These are phyloP conservation scores for Acer saccharum DNA, from an alignment of 345 rosid genomes.

Conservation along the genomic window DNA sequence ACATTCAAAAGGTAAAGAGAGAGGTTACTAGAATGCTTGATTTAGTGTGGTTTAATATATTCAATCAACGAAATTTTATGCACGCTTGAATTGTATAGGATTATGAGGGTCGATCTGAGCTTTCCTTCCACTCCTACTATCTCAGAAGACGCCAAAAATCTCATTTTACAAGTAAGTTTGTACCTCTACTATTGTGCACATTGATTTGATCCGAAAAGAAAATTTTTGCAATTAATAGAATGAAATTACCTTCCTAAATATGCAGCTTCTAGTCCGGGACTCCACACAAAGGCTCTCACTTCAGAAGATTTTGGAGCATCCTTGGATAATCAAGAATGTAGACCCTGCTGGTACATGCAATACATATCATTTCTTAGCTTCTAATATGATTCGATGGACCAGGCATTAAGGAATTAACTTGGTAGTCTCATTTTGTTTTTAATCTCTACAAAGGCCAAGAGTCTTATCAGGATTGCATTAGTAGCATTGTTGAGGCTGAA, in stretches of 20 bases:
- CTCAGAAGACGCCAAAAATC: slow-evolving; percentile 73
- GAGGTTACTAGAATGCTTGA: not conserved
- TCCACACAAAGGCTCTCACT: slow-evolving; percentile 81
- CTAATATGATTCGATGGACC: slow-evolving; percentile 10
- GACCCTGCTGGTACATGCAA: slow-evolving; percentile 59
- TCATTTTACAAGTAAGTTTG: slow-evolving; percentile 57
- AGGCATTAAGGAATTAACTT: slow-evolving; percentile 11
- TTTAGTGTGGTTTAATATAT: not conserved
- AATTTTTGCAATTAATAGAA: not conserved
- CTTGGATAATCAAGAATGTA: slow-evolving; percentile 86
- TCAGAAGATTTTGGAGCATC: slow-evolving; percentile 80
- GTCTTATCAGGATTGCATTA: too few relatives aligned
- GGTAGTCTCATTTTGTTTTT: not conserved
- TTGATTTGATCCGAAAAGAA: not conserved
- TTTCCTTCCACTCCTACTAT: slow-evolving; percentile 67
- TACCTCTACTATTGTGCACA: not conserved
- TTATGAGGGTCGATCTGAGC: slow-evolving; percentile 68
- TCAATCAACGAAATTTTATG: not conserved
- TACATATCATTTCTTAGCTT: slow-evolving; percentile 11
- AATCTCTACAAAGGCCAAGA: not conserved
- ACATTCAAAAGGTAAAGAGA: slow-evolving; percentile 72
- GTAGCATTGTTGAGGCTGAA: too few relatives aligned
- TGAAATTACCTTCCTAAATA: not conserved
- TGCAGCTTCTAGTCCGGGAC: slow-evolving; percentile 86
- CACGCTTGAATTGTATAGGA: slow-evolving; percentile 49